Base-by-base conservation (phyloP, 139 green algal species). In the Edaphochlamys debaryana region DNA sequence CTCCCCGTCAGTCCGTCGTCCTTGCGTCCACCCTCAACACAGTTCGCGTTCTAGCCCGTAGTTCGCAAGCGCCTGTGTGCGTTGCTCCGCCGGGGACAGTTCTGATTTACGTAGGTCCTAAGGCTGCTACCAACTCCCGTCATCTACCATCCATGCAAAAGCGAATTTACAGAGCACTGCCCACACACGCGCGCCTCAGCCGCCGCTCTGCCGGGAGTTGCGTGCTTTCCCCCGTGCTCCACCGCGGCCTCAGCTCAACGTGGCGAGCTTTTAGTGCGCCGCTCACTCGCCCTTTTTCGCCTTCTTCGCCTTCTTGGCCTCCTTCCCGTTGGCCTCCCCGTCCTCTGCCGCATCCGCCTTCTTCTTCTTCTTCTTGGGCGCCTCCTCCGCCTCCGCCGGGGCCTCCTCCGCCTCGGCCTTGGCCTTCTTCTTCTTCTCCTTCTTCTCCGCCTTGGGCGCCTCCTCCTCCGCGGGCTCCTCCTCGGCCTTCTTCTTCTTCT, bases 401-500 rank as follows among this genome's bases (percentile, higher is more conserved):
- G 45, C 1, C 77, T 63, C 64, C 45, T 84, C 45, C 45, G 45
- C 56, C 1, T 6, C 56, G 23, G 6, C 34, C 37, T 77, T 56
- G 19, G 52, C 37, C 45, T 54, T 68, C 27, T 73, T 75, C 74
- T 89, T 86, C 54, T 89, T 86, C 79, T 86, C 68, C 38, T 86
- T 86, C 73, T 83, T 81, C 34, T 86, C 27, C 45, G 58, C 40
- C 63, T 86, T 58, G 40, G 38, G 22, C 37, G 38, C 45, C 48
- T 81, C 70, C 32, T 87, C 71, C 36, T n/a, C 50, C n/a, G 36
- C 25, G 20, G 91, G 56, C 69, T 87, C 77, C 30, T 86, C 81
- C 50, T 84, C 87, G 17, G 58, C 30, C 69, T 70, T 86, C 81
- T 85, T 82, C 79, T 87, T 89, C 80, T 94, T 86, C 29, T 87